Evolutionary conservation across 768 basidiomycete genomes (phyloP).

Genomic region (Boletus rubescentipes): DNA sequence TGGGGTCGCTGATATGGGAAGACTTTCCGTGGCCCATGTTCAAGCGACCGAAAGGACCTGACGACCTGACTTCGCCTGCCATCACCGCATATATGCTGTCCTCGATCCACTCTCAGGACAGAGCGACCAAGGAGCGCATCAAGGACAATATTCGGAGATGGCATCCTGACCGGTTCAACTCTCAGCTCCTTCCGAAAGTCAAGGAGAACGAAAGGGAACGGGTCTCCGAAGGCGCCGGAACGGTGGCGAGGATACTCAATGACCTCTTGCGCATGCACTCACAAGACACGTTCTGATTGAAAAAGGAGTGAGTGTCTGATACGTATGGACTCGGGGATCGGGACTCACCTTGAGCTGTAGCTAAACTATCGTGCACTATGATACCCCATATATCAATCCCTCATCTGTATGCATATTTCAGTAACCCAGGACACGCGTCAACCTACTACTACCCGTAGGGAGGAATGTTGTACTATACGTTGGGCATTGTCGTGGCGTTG

Average conservation of each 20-base stretch:
- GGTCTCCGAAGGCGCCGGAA: conserved; percentile 71
- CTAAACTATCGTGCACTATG: conserved; percentile 22
- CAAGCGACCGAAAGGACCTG: conserved; percentile 52
- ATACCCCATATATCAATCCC: conserved; percentile 30
- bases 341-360: conserved; percentile 18
- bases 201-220: conserved; percentile 59
- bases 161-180: conserved; percentile 85
- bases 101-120: conserved; percentile 51
- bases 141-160: conserved; percentile 73
- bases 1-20: conserved; percentile 54
- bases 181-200: conserved; percentile 63
- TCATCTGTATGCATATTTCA: conserved; percentile 33
- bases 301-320: conserved; percentile 26
- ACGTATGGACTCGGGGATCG: neutral
- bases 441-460: conserved; percentile 7
- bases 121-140: conserved; percentile 64
- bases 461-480: conserved; percentile 20
- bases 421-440: conserved; percentile 12
- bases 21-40: conserved; percentile 77
- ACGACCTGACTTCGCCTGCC: conserved; percentile 56
- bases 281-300: conserved; percentile 37
- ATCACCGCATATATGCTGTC: conserved; percentile 65
- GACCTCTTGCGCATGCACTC: conserved; percentile 59
- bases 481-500: neutral
- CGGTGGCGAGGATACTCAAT: conserved; percentile 69